phyloP scores from a whole-genome alignment of 2,329 filamentous ascomycete species.

The Clonostachys byssicola region DNA sequence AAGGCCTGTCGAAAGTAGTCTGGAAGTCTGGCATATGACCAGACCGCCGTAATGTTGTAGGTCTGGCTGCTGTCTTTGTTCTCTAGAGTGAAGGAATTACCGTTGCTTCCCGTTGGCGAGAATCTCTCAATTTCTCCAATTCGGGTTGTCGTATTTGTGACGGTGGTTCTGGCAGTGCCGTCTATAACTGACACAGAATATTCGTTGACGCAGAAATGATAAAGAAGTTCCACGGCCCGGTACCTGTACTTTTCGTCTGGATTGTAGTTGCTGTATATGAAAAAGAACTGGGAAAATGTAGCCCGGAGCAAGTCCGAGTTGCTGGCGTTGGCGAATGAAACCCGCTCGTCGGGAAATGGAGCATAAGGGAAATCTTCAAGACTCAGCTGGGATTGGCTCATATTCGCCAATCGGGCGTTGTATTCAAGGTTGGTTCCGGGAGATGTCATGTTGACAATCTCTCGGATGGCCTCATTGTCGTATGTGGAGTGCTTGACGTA shows the following conservation, averaged over 20 bases:
- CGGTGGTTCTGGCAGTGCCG: neutral
- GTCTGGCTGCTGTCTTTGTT: neutral
- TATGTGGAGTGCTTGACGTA: neutral
- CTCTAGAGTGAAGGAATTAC: neutral
- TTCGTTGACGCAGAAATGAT: slow-evolving; percentile 7
- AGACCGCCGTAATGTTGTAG: neutral
- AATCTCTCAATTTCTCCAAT: neutral
- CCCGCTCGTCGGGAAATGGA: neutral
- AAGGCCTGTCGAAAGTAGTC: slow-evolving; percentile 1
- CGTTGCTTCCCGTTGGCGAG: neutral
- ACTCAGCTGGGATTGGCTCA: neutral
- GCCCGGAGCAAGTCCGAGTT: slow-evolving; percentile 1
- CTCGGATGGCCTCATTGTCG: neutral
- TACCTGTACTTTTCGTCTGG: neutral
- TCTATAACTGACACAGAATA: slow-evolving; percentile 4
- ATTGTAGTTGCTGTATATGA: slow-evolving; percentile 2
- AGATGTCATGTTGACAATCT: slow-evolving; percentile 2
- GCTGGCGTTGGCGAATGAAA: slow-evolving; percentile 1
- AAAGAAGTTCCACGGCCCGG: slow-evolving; percentile 6
- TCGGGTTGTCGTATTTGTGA: neutral
- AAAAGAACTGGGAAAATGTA: slow-evolving; percentile 2
- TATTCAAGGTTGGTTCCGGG: neutral
- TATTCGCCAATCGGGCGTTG: neutral
- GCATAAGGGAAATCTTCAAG: neutral
- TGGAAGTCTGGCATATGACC: neutral